Evolutionary conservation across 495 filamentous ascomycete species (phyloP), one percentile per base, ranked within the genome.

Genomic region (Daldinia loculata): DNA sequence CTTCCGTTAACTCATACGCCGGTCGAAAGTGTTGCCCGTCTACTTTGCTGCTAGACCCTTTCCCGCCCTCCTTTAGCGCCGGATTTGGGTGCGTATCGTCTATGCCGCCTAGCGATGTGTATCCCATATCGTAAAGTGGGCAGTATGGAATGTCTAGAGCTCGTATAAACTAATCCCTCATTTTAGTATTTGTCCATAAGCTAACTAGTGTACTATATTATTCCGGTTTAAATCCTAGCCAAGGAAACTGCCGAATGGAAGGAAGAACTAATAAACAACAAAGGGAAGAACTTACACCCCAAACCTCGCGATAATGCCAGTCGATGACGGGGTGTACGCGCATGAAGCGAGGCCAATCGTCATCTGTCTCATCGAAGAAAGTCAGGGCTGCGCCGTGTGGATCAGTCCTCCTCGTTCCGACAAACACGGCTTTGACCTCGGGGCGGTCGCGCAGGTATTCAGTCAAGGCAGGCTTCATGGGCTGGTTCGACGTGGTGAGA

Each of bases 291-390:
- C 89, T 80, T 69, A 91, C 90, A 5, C 90, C 86, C 96, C 95
- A 97, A 63, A 99, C 94, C 79, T 98, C 95, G 15, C 88, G 88
- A 81, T 97, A 99, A 78, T 95, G 92, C 96, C 95, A 98, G 75
- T 98, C 95, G 75, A 99, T 93, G 8, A 99, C 91, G 0, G 95
- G 95, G 81, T 98, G 93, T 43, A 97, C 83, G 51, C 95, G 85
- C 89, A 98, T 94, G 74, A 99, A 97, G 61, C 85, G 80, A 26
- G 95, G 96, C 95, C 95, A 99, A 3, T 90, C 95, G 29, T 85
- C 79, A 82, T 99, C 95, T 4, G 95, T 99, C 59, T 80, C 83
- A 75, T 96, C 90, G 75, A 98, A 98, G 76, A 91, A 87, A 7
- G 84, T 89, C 72, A 99, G 74, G 30, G 84, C 80, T 61, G 86